These are phyloP conservation scores for Rhizopogon rudus DNA, from an alignment of 768 basidiomycete genomes.

Conservation along the genomic window DNA sequence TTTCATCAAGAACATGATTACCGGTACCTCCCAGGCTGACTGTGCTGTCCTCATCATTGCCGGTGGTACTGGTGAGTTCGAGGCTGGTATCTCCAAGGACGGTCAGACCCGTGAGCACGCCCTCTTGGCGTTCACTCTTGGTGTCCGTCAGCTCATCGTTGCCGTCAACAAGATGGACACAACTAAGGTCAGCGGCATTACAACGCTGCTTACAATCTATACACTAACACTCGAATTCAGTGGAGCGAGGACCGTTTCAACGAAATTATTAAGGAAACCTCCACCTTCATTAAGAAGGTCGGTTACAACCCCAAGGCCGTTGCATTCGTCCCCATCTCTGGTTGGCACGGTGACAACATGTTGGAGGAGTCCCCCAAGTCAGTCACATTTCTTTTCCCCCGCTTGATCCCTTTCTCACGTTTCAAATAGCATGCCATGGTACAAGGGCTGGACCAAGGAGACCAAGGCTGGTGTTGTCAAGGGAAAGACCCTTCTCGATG, in stretches of 20 bases:
- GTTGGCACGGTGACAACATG: constrained; percentile 99
- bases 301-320: constrained; percentile 99
- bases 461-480: constrained; percentile 88
- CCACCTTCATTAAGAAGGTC: constrained; percentile 98
- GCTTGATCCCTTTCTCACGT: constrained; percentile 11
- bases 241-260: constrained; percentile 99
- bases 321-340: constrained; percentile 98
- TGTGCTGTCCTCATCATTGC: constrained; percentile 99
- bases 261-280: constrained; percentile 98
- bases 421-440: constrained; percentile 88
- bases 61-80: constrained; percentile 99
- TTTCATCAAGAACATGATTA: constrained; percentile 99
- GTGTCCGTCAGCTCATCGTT: constrained; percentile 99
- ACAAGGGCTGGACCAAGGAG: constrained; percentile 99
- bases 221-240: constrained; percentile 35
- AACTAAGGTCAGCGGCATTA: constrained; percentile 63
- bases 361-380: constrained; percentile 96
- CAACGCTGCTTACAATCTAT: not conserved
- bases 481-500: constrained; percentile 99
- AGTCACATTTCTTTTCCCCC: constrained; percentile 19
- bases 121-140: constrained; percentile 98
- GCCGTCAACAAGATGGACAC: constrained; percentile 99
- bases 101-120: constrained; percentile 99
- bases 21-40: constrained; percentile 99
- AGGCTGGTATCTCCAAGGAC: constrained; percentile 99